Evolutionary conservation across 2,329 filamentous ascomycete species (phyloP).

Genomic region (Colletotrichum abscissum): DNA sequence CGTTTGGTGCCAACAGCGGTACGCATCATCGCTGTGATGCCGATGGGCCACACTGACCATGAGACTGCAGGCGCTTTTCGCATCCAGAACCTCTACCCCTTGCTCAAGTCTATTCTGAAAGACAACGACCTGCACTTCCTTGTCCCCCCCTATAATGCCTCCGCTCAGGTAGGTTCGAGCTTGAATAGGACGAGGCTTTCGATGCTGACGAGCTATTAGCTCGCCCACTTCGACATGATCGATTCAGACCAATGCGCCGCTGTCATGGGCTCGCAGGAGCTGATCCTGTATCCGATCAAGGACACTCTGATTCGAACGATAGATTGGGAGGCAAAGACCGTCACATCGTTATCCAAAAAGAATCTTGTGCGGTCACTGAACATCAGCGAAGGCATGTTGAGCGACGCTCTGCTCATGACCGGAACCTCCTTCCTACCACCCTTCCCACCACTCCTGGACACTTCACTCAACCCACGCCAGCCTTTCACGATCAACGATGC

Average conservation of each 20-base stretch:
- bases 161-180: slow-evolving; percentile 75
- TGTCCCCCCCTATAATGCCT: slow-evolving; percentile 88
- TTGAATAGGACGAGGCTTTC: slow-evolving; percentile 25
- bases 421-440: slow-evolving; percentile 84
- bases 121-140: slow-evolving; percentile 78
- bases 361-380: slow-evolving; percentile 76
- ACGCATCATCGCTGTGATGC: slow-evolving; percentile 42
- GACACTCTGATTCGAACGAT: slow-evolving; percentile 76
- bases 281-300: slow-evolving; percentile 86
- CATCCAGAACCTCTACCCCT: slow-evolving; percentile 78
- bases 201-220: slow-evolving; percentile 57
- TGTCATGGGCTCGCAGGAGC: slow-evolving; percentile 85
- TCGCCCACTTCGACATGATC: slow-evolving; percentile 80
- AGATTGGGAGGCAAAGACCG: slow-evolving; percentile 76
- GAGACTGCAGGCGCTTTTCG: slow-evolving; percentile 72
- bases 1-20: slow-evolving; percentile 86
- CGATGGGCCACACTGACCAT: slow-evolving; percentile 12
- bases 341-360: slow-evolving; percentile 73
- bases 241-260: slow-evolving; percentile 77
- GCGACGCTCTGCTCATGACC: slow-evolving; percentile 85
- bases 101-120: slow-evolving; percentile 80
- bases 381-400: slow-evolving; percentile 77
- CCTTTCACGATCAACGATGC: slow-evolving; percentile 78
- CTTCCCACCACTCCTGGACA: slow-evolving; percentile 80
- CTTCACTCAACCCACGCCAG: slow-evolving; percentile 64